Percentiles rank a stretch among this genome's conserved stretches.
These are phyloP conservation scores for Aspergillus baeticus DNA, from an alignment of 495 filamentous ascomycete genomes.

Conservation along the genomic window DNA sequence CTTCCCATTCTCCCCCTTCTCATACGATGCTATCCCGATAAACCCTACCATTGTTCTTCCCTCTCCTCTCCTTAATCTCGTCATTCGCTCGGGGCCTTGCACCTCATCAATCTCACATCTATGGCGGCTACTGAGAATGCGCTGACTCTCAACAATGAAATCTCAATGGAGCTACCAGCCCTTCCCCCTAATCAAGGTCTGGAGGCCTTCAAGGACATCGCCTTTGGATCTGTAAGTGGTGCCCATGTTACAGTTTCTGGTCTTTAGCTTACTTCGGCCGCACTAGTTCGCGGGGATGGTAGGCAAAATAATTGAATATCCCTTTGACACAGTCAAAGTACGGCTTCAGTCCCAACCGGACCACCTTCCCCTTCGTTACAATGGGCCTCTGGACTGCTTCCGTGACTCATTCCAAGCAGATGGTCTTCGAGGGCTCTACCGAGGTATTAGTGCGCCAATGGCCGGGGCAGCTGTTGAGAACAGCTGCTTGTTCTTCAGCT, in stretches of 20 bases:
- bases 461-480: conserved; percentile 90
- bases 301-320: conserved; percentile 96
- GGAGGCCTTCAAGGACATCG: conserved; percentile 75
- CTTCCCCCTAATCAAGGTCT: conserved; percentile 53
- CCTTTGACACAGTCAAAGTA: conserved; percentile 97
- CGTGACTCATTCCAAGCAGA: conserved; percentile 74
- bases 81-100: not conserved
- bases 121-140: conserved; percentile 48
- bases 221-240: conserved; percentile 80
- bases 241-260: not conserved
- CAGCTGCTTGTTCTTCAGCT: conserved; percentile 91
- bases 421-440: conserved; percentile 76
- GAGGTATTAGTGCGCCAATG: conserved; percentile 89
- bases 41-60: conserved; percentile 14
- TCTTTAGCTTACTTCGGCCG: conserved; percentile 12
- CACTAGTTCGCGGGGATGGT: conserved; percentile 78
- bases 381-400: conserved; percentile 90
- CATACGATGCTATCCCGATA: conserved; percentile 25
- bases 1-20: conserved; percentile 13
- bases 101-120: conserved; percentile 8
- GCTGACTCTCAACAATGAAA: conserved; percentile 36
- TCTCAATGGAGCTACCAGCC: conserved; percentile 40
- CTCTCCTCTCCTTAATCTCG: conserved; percentile 17
- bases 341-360: conserved; percentile 72
- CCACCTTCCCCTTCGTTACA: conserved; percentile 76